A percentile compares a stretch with the other conserved stretches of the same genome.
Conservation (phyloP, 2,329 filamentous ascomycete genomes). For the Magnaporthiopsis incrustans region DNA sequence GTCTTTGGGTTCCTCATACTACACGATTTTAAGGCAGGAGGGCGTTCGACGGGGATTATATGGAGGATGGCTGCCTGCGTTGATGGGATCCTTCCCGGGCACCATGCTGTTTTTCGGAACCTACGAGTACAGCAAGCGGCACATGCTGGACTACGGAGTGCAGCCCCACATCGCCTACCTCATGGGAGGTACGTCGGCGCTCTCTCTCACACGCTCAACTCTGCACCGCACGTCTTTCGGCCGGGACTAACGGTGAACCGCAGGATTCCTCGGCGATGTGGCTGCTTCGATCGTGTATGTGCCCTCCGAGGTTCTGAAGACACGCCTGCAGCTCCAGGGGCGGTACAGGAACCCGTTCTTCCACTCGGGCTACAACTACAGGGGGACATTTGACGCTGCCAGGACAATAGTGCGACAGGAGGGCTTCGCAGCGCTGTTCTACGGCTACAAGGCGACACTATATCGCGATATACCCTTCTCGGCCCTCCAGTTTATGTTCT, state of each 20-base stretch:
- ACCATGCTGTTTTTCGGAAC: constrained; percentile 94
- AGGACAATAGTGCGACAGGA: constrained; percentile 78
- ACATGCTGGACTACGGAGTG: constrained; percentile 77
- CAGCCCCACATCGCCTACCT: constrained; percentile 81
- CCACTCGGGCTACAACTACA: constrained; percentile 92
- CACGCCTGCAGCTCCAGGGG: constrained; percentile 89
- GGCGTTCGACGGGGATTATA: constrained; percentile 81
- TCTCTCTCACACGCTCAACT: not conserved
- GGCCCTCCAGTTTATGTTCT: constrained; percentile 94
- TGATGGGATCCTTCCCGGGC: constrained; percentile 86
- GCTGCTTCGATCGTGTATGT: constrained; percentile 92
- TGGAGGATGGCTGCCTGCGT: constrained; percentile 84
- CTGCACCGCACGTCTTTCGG: not conserved
- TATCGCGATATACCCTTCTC: constrained; percentile 94
- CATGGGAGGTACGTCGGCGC: constrained; percentile 54
- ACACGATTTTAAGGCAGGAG: constrained; percentile 88
- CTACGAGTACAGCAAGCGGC: constrained; percentile 90
- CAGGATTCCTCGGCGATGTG: constrained; percentile 87
- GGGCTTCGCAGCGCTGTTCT: constrained; percentile 79
- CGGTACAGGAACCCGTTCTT: constrained; percentile 94
- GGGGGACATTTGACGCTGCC: constrained; percentile 72
- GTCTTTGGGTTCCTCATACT: constrained; percentile 82
- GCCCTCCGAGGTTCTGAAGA: constrained; percentile 95
- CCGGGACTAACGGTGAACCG: not conserved
- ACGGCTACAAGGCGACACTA: constrained; percentile 94